A percentile compares a stretch with the other conserved stretches of the same genome.
Conservation (phyloP, 2,329 filamentous ascomycete species). For the Diaporthe longicolla region DNA sequence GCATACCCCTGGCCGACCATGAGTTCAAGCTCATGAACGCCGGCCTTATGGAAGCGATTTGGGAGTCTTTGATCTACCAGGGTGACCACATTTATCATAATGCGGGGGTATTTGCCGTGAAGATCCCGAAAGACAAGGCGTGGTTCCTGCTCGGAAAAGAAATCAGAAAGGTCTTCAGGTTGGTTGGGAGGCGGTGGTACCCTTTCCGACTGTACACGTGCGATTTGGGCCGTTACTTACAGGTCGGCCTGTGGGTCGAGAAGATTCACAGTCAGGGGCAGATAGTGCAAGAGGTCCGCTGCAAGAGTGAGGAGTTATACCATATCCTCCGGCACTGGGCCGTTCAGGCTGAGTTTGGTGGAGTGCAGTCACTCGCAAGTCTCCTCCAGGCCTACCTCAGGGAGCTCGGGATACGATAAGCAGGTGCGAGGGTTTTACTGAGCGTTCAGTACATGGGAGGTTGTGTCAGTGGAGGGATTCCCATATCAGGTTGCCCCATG, state of each 20-base stretch:
- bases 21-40: neutral
- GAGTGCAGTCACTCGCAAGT: no score
- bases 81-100: neutral
- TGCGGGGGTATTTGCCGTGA: neutral
- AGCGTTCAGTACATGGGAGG: no score
- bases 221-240: neutral
- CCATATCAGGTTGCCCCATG: no score
- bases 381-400: no score
- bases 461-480: no score
- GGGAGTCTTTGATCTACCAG: neutral
- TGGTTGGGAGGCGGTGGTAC: neutral
- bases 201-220: neutral
- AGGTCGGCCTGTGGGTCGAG: neutral
- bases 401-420: no score
- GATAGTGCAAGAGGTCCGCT: neutral
- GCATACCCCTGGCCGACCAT: neutral
- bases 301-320: no score
- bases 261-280: no score
- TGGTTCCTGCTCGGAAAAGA: neutral
- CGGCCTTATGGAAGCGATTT: neutral
- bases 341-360: no score
- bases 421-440: no score
- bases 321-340: no score
- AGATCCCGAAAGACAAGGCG: neutral
- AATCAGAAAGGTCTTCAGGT: no score